Evolutionary conservation across 345 rosid genomes (phyloP).

Genomic region (Arabis hirsuta): DNA sequence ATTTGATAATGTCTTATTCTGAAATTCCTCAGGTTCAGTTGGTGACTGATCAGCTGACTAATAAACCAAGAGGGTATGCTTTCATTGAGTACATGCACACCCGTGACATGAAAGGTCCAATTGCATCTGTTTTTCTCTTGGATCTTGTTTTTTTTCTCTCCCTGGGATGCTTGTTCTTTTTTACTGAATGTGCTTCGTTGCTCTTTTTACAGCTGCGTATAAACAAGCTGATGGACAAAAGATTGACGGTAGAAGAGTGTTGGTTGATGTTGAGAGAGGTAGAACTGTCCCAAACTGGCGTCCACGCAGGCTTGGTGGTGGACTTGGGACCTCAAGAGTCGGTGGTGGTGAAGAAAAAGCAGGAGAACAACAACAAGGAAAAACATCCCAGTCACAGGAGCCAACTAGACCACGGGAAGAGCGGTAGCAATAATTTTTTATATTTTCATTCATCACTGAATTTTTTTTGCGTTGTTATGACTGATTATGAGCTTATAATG

Average conservation of each 20-base stretch:
- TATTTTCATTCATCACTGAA: background rate
- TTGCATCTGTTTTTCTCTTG: constrained; percentile 7
- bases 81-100: constrained; percentile 92
- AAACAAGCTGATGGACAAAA: constrained; percentile 98
- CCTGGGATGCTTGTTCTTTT: background rate
- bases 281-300: constrained; percentile 99
- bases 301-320: constrained; percentile 97
- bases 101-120: constrained; percentile 89
- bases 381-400: constrained; percentile 71
- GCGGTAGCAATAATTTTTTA: constrained; percentile 47
- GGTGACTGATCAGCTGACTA: constrained; percentile 66
- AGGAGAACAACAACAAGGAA: constrained; percentile 67
- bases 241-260: constrained; percentile 94
- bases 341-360: constrained; percentile 74
- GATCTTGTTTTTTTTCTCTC: background rate
- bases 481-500: constrained; percentile 1
- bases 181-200: constrained; percentile 1
- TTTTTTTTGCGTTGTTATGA: background rate
- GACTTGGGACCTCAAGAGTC: constrained; percentile 93
- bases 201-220: constrained; percentile 71
- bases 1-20: constrained; percentile 44
- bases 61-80: constrained; percentile 91
- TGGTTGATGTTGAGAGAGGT: constrained; percentile 96
- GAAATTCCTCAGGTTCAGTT: constrained; percentile 67
- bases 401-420: constrained; percentile 71